These are phyloP conservation scores for Aspergillus neoniger DNA, from an alignment of 2,329 filamentous ascomycete genomes.

Conservation along the genomic window DNA sequence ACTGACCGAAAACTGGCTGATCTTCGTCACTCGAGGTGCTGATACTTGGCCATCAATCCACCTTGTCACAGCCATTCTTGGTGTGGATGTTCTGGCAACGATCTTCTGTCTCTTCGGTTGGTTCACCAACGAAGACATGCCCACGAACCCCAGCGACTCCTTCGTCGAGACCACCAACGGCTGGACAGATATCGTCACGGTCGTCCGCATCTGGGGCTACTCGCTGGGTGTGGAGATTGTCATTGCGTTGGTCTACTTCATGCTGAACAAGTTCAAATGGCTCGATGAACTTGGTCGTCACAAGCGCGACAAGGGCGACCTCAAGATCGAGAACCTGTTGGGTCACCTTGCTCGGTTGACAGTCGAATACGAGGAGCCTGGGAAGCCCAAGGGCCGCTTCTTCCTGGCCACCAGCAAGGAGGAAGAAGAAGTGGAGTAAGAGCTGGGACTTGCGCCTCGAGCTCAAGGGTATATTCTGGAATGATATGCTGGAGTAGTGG, in stretches of 20 bases:
- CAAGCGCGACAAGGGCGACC: conserved; percentile 50
- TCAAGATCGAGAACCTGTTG: conserved; percentile 54
- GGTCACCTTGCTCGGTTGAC: conserved; percentile 52
- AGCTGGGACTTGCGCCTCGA: neutral
- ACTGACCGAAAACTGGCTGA: conserved; percentile 92
- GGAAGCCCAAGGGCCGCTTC: conserved; percentile 46
- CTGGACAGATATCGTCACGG: conserved; percentile 60
- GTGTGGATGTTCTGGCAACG: conserved; percentile 70
- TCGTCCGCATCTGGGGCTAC: conserved; percentile 54
- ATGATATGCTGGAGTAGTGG: neutral
- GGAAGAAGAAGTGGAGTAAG: conserved; percentile 47
- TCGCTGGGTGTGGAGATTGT: conserved; percentile 55
- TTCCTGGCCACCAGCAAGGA: conserved; percentile 46
- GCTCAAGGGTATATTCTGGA: neutral
- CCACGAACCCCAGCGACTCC: conserved; percentile 27
- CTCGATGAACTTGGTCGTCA: conserved; percentile 51
- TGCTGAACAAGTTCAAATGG: conserved; percentile 48
- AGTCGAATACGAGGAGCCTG: conserved; percentile 52
- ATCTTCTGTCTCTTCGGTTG: conserved; percentile 77
- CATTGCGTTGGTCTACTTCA: conserved; percentile 54
- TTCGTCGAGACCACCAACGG: conserved; percentile 50
- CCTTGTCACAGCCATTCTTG: conserved; percentile 68
- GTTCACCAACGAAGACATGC: conserved; percentile 59
- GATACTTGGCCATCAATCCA: conserved; percentile 74
- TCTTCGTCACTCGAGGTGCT: conserved; percentile 87